These are phyloP conservation scores for Hyphopichia wangnamkhiaoensis DNA, from an alignment of 1,139 yeast genomes.

Conservation along the genomic window DNA sequence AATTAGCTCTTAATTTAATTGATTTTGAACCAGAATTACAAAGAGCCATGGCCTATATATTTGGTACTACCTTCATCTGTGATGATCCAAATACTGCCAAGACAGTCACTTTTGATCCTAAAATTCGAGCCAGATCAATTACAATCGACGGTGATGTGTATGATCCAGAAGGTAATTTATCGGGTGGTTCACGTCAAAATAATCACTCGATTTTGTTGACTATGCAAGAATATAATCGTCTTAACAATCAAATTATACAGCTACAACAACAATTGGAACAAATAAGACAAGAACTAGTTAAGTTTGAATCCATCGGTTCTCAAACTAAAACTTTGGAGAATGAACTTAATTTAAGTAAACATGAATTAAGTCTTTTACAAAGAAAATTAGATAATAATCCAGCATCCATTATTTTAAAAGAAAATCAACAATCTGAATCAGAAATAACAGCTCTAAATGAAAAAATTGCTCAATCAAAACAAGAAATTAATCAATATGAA, in stretches of 20 bases:
- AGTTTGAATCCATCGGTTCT: slow-evolving; percentile 49
- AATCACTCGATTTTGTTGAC: slow-evolving; percentile 61
- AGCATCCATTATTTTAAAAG: slow-evolving; percentile 55
- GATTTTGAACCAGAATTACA: slow-evolving; percentile 69
- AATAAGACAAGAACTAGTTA: slow-evolving; percentile 42
- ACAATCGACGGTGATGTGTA: slow-evolving; percentile 92
- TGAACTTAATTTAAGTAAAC: slow-evolving; percentile 63
- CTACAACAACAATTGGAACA: slow-evolving; percentile 41
- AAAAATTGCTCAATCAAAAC: slow-evolving; percentile 37
- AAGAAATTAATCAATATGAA: slow-evolving; percentile 23
- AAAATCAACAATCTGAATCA: slow-evolving; percentile 45
- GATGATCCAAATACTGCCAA: slow-evolving; percentile 87
- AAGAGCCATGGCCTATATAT: slow-evolving; percentile 88
- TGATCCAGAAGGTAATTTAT: slow-evolving; percentile 93
- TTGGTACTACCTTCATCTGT: slow-evolving; percentile 86
- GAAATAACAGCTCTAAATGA: slow-evolving; percentile 51
- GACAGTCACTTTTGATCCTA: slow-evolving; percentile 80
- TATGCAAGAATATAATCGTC: slow-evolving; percentile 67
- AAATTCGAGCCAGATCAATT: slow-evolving; percentile 79
- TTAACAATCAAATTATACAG: slow-evolving; percentile 39
- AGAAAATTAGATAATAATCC: slow-evolving; percentile 64
- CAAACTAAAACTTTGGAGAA: slow-evolving; percentile 63
- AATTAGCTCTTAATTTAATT: slow-evolving; percentile 78
- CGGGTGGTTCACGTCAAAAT: slow-evolving; percentile 86
- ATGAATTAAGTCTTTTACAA: slow-evolving; percentile 64